Percentiles rank a stretch among this genome's conserved stretches.
Conservation (phyloP, 805 yeast genomes). For the Cyberlindnera bimundalis region DNA sequence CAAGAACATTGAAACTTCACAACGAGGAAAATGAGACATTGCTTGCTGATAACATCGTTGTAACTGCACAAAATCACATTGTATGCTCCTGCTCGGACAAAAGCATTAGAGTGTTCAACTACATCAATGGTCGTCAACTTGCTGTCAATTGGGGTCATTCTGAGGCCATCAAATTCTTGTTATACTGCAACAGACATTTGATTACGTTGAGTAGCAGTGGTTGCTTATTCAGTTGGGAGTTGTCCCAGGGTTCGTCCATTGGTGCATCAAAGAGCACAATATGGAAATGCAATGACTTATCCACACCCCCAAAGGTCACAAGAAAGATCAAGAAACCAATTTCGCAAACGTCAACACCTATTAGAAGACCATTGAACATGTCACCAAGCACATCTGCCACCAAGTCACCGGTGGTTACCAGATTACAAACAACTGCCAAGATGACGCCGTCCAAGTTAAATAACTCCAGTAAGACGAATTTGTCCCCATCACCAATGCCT, state of each 20-base stretch:
- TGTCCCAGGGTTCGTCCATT: slow-evolving; percentile 1
- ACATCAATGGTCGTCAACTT: slow-evolving; percentile 42
- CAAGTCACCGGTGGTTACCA: slow-evolving; percentile 16
- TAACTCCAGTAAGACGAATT: slow-evolving; percentile 16
- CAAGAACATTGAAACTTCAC: slow-evolving; percentile 39
- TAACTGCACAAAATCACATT: slow-evolving; percentile 30
- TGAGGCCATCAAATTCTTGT: slow-evolving; percentile 41
- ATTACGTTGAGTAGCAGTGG: slow-evolving; percentile 51
- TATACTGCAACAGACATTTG: slow-evolving; percentile 26
- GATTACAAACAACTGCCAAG: slow-evolving; percentile 21
- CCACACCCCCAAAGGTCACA: slow-evolving; percentile 24
- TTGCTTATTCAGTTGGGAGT: slow-evolving; percentile 49
- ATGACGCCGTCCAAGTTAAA: slow-evolving; percentile 24
- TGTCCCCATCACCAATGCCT: slow-evolving; percentile 22
- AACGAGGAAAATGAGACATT: slow-evolving; percentile 42
- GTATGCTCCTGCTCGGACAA: slow-evolving; percentile 52
- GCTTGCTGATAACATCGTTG: slow-evolving; percentile 41
- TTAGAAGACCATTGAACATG: slow-evolving; percentile 8
- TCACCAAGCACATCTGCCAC: slow-evolving; percentile 5
- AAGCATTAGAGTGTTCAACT: slow-evolving; percentile 49
- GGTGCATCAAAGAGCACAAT: slow-evolving; percentile 10
- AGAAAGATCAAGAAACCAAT: slow-evolving; percentile 26
- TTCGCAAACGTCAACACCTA: slow-evolving; percentile 17
- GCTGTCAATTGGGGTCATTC: slow-evolving; percentile 60
- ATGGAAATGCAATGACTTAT: slow-evolving; percentile 18